Conservation (phyloP, 148 eudicot species). For the Rhododendron henanense region DNA sequence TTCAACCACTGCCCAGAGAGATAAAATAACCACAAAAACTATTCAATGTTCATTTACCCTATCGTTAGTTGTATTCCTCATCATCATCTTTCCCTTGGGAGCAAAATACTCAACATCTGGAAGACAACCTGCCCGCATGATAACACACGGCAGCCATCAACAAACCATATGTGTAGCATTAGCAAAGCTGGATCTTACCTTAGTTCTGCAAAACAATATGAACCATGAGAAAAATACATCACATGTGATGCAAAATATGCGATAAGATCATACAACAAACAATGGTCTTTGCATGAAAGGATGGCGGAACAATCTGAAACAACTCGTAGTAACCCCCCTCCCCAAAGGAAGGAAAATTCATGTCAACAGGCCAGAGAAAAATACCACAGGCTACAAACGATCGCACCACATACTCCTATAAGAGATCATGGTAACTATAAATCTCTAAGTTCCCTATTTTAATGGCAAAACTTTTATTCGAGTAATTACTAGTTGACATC, state of each 20-base stretch:
- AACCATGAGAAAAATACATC: not conserved
- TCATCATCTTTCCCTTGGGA: not conserved
- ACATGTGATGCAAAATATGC: not conserved
- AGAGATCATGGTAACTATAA: not conserved
- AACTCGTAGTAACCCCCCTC: not conserved
- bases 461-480: not conserved
- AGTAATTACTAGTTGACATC: not conserved
- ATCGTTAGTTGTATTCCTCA: not conserved
- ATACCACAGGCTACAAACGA: not conserved
- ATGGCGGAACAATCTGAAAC: not conserved
- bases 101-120: not conserved
- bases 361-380: not conserved
- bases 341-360: not conserved
- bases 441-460: not conserved
- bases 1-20: not conserved
- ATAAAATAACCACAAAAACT: not conserved
- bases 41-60: not conserved
- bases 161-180: not conserved
- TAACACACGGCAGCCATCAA: not conserved
- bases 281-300: not conserved
- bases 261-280: not conserved
- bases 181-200: constrained; percentile 3
- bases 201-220: not conserved
- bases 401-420: not conserved
- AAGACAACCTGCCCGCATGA: constrained; percentile 2